These are phyloP conservation scores for Auriscalpium orientale DNA, from an alignment of 768 basidiomycete species.

Conservation along the genomic window DNA sequence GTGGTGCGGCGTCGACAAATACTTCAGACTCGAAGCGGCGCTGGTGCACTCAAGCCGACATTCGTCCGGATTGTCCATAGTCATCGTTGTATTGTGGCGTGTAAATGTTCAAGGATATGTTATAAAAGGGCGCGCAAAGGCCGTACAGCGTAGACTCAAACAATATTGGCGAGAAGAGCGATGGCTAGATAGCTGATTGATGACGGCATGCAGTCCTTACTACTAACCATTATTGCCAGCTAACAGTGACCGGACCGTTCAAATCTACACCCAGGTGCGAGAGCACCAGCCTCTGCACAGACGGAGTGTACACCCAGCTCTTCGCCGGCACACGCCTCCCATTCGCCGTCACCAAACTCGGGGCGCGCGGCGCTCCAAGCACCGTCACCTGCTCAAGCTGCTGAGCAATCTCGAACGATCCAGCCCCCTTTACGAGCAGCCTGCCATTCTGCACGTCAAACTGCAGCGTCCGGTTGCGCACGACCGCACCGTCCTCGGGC, in stretches of 20 bases:
- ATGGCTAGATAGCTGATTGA: too few relatives aligned
- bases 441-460: slow-evolving; percentile 31
- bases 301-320: slow-evolving; percentile 5
- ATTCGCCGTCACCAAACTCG: not conserved
- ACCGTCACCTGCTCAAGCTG: slow-evolving; percentile 46
- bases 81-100: too few relatives aligned
- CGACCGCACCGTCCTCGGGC: slow-evolving; percentile 31
- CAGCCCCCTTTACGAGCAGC: slow-evolving; percentile 32
- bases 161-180: too few relatives aligned
- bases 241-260: slow-evolving; percentile 1
- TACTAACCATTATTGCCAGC: slow-evolving; percentile 1
- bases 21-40: too few relatives aligned
- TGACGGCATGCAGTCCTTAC: too few relatives aligned
- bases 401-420: slow-evolving; percentile 38
- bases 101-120: too few relatives aligned
- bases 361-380: slow-evolving; percentile 35
- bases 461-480: slow-evolving; percentile 39
- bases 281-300: slow-evolving; percentile 7
- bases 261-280: slow-evolving; percentile 5
- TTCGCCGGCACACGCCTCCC: not conserved
- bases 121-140: too few relatives aligned
- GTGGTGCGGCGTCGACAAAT: too few relatives aligned
- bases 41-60: too few relatives aligned
- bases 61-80: too few relatives aligned
- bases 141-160: too few relatives aligned